A percentile compares a stretch with the other conserved stretches of the same genome.
Conservation (phyloP, 176 grass and related monocot species). For the Rhynchospora pubera region DNA sequence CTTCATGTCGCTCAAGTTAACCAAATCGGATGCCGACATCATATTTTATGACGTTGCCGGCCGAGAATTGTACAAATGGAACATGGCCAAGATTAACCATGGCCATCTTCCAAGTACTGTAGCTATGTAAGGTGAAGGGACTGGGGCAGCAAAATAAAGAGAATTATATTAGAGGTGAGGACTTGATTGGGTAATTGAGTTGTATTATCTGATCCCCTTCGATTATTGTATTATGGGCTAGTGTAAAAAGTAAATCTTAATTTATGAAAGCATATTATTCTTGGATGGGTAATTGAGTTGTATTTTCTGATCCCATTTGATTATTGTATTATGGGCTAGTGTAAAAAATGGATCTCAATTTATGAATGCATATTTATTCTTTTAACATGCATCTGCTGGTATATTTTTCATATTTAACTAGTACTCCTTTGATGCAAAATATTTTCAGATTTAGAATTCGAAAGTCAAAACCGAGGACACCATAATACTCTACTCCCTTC, state of each 20-base stretch:
- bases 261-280: not conserved
- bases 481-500: not conserved
- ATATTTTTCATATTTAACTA: not conserved
- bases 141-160: not conserved
- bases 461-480: not conserved
- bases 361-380: not conserved
- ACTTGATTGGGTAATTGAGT: not conserved
- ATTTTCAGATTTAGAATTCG: not conserved
- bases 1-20: constrained; percentile 67
- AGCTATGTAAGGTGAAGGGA: not conserved
- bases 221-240: not conserved
- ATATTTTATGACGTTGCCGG: constrained; percentile 59
- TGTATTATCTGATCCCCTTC: not conserved
- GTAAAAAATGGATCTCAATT: not conserved
- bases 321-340: not conserved
- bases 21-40: constrained; percentile 21
- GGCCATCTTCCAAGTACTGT: not conserved
- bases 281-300: not conserved
- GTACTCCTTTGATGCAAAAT: not conserved
- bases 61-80: constrained; percentile 49
- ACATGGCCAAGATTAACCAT: constrained; percentile 31
- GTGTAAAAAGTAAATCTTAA: not conserved
- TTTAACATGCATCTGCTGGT: not conserved
- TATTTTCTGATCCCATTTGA: not conserved
- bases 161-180: not conserved